A percentile compares a stretch with the other conserved stretches of the same genome.
These are phyloP conservation scores for Alternaria novae-zelandiae DNA, from an alignment of 2,329 filamentous ascomycete species.

Conservation along the genomic window DNA sequence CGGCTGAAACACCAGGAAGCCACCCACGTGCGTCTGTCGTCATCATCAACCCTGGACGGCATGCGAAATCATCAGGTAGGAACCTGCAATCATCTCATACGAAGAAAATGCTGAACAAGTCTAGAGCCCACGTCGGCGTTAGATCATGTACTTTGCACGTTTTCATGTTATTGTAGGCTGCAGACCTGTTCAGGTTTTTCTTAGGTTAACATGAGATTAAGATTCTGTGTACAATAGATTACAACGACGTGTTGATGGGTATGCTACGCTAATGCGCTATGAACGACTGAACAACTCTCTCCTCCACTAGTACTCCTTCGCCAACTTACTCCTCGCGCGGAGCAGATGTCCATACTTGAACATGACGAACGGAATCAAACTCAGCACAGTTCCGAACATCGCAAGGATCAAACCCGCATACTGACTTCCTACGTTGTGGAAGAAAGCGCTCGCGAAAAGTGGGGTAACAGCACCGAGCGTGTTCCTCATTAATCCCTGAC, in stretches of 20 bases:
- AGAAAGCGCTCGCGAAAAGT: slow-evolving; percentile 60
- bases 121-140: too few species aligned
- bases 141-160: too few species aligned
- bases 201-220: too few species aligned
- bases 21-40: not conserved
- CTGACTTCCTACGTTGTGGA: slow-evolving; percentile 61
- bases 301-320: slow-evolving; percentile 32
- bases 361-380: slow-evolving; percentile 54
- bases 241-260: too few species aligned
- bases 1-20: not conserved
- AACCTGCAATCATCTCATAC: too few species aligned
- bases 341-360: slow-evolving; percentile 52
- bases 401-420: slow-evolving; percentile 59
- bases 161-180: too few species aligned
- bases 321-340: slow-evolving; percentile 50
- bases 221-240: too few species aligned
- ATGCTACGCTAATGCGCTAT: not conserved
- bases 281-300: not conserved
- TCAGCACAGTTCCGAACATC: slow-evolving; percentile 53
- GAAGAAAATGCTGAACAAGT: too few species aligned
- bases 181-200: too few species aligned
- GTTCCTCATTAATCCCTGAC: slow-evolving; percentile 61
- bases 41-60: not conserved
- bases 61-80: too few species aligned
- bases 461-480: slow-evolving; percentile 61